Evolutionary conservation across 2,329 filamentous ascomycete genomes (phyloP), one percentile per base, ranked within the genome.

Genomic region (Cercospora beticola): DNA sequence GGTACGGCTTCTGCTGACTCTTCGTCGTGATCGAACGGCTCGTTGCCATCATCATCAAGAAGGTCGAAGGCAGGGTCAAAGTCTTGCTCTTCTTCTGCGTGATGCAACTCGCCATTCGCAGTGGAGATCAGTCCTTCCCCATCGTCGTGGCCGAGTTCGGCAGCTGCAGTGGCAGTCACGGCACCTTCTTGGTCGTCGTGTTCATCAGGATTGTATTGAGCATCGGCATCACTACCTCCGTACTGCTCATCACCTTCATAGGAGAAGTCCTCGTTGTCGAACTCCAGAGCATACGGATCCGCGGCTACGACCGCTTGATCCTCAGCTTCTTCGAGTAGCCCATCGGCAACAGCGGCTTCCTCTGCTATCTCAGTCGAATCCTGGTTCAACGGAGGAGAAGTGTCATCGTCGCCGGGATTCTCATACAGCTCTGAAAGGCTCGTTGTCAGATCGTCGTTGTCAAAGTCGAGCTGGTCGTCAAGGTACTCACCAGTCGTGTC

Each of bases 401-500:
- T 67, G 9, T 76, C 73, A 49, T 74, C 71, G 28, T 71, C 49
- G 43, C 67, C 68, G 36, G 70, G 68, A 40, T 65, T 66, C 59
- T 66, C 67, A 64, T 54, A 36, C 31, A 58, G 61, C 61, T 76
- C 75, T 76, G 72, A 67, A 33, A 61, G 5, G 26, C 62, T 12
- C 40, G 61, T 68, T 40, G 75, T 78, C 71, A 77, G 74, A 62
- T 67, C 64, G 64, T 66, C 68, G 66, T 74, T 72, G 28, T 74
- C 65, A 28, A 46, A 77, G 40, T 75, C 71, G 30, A 76, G 74
- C 5, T 70, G 46, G 12, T 75, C 70, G 16, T 74, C 72, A 58
- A 46, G 30, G 58, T 73, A 75, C 76, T 78, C 72, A 78, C 75
- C 76, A 70, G 68, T 69, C 26, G 62, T 59, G 36, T 71, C 70